A percentile compares a stretch with the other conserved stretches of the same genome.
These are phyloP conservation scores for Rhodocollybia butyracea DNA, from an alignment of 768 basidiomycete genomes.

Conservation along the genomic window DNA sequence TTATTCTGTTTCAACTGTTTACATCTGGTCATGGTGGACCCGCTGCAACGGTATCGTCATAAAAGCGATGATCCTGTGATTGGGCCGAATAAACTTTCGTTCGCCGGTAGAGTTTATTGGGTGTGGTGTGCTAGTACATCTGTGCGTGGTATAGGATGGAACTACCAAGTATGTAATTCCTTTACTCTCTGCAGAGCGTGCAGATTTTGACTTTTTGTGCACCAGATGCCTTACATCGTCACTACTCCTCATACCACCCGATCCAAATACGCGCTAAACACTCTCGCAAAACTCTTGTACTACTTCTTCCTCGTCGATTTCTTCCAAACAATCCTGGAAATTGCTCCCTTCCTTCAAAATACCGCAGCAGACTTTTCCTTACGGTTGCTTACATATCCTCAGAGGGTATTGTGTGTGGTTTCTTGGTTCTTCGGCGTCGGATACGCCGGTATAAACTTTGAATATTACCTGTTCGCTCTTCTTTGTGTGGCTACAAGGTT, in stretches of 20 bases:
- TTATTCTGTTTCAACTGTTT: neutral
- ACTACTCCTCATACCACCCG: too few species aligned
- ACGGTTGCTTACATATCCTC: neutral
- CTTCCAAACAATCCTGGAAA: neutral
- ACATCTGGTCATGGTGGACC: neutral
- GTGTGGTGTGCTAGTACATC: neutral
- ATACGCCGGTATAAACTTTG: neutral
- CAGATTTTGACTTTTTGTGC: neutral
- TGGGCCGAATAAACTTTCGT: neutral
- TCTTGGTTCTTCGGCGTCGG: neutral
- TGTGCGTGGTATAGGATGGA: neutral
- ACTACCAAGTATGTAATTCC: neutral
- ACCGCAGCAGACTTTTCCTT: neutral
- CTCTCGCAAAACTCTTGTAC: neutral
- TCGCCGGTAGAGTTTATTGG: neutral
- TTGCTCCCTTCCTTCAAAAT: neutral
- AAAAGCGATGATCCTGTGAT: neutral
- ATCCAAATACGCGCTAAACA: neutral
- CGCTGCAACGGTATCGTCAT: neutral
- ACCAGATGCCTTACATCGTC: neutral
- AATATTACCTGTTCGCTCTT: neutral
- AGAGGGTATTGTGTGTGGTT: neutral
- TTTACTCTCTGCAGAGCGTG: neutral
- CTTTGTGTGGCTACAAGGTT: neutral
- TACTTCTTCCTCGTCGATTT: neutral